Conservation (phyloP, 805 yeast species). For the Metschnikowia continentalis region DNA sequence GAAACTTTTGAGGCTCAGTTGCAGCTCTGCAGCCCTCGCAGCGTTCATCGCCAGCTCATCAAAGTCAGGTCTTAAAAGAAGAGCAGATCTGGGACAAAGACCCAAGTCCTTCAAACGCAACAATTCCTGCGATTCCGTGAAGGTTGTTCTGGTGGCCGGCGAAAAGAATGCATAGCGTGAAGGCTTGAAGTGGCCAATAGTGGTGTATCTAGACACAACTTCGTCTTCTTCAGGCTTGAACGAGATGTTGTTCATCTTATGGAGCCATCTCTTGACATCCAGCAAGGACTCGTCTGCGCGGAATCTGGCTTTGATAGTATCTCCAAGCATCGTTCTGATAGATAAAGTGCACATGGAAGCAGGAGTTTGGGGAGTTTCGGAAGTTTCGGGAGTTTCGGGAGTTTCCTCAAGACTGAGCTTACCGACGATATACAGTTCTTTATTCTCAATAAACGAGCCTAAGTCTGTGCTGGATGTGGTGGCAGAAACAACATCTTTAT, state of each 20-base stretch:
- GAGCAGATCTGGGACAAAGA: constrained; percentile 67
- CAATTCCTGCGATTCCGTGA: constrained; percentile 48
- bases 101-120: constrained; percentile 49
- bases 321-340: constrained; percentile 15
- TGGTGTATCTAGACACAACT: constrained; percentile 6
- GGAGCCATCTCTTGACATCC: constrained; percentile 19
- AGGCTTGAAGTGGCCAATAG: constrained; percentile 46
- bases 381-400: background rate
- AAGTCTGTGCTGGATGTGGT: background rate
- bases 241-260: constrained; percentile 10
- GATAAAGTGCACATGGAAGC: constrained; percentile 8
- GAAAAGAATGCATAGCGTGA: constrained; percentile 39
- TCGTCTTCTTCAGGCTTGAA: constrained; percentile 12
- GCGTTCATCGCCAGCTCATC: constrained; percentile 20
- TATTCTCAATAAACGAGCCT: background rate
- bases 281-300: constrained; percentile 8
- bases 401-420: background rate
- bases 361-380: background rate
- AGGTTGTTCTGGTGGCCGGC: constrained; percentile 48
- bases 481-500: background rate
- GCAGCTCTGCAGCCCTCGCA: constrained; percentile 9
- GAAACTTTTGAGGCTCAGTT: constrained; percentile 1
- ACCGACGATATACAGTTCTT: background rate
- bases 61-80: constrained; percentile 63
- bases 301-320: constrained; percentile 9